phyloP scores from a whole-genome alignment of 2,329 filamentous ascomycete species.

The Apiospora sp. region DNA sequence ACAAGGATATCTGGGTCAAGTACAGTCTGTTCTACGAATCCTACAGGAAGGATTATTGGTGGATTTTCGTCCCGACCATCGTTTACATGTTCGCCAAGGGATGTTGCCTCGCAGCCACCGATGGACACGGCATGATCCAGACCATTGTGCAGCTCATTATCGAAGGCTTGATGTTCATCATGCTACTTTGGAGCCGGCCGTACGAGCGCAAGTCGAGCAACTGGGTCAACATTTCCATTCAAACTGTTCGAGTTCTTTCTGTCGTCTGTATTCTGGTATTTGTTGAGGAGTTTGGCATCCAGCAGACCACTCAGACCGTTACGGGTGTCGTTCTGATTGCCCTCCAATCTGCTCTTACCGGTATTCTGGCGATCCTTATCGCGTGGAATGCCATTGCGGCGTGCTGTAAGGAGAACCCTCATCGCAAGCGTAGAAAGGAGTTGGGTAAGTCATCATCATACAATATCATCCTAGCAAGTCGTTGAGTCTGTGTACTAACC shows the following conservation, averaged over 20 bases:
- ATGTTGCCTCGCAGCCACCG: slow-evolving; percentile 81
- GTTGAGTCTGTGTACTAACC: slow-evolving; percentile 62
- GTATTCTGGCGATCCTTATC: slow-evolving; percentile 84
- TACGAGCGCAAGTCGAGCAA: slow-evolving; percentile 88
- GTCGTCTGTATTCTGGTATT: slow-evolving; percentile 91
- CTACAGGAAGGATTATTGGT: slow-evolving; percentile 96
- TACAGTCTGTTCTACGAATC: slow-evolving; percentile 98
- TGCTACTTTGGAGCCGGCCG: slow-evolving; percentile 86
- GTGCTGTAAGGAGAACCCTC: slow-evolving; percentile 87
- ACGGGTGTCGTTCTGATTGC: slow-evolving; percentile 92
- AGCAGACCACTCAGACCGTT: slow-evolving; percentile 91
- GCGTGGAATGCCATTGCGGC: slow-evolving; percentile 86
- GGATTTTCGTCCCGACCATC: slow-evolving; percentile 91
- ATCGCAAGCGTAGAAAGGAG: slow-evolving; percentile 87
- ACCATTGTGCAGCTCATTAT: slow-evolving; percentile 81
- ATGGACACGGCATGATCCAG: slow-evolving; percentile 86
- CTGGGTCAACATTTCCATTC: slow-evolving; percentile 92
- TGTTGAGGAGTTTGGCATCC: slow-evolving; percentile 89
- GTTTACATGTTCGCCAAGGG: slow-evolving; percentile 92
- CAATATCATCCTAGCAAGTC: not conserved
- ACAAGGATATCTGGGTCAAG: slow-evolving; percentile 91
- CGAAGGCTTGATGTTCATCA: slow-evolving; percentile 78
- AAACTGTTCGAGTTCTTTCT: slow-evolving; percentile 87
- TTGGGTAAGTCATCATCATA: slow-evolving; percentile 69
- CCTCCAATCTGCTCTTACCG: slow-evolving; percentile 87